phyloP scores from a whole-genome alignment of 495 filamentous ascomycete species.

The Podospora didyma region DNA sequence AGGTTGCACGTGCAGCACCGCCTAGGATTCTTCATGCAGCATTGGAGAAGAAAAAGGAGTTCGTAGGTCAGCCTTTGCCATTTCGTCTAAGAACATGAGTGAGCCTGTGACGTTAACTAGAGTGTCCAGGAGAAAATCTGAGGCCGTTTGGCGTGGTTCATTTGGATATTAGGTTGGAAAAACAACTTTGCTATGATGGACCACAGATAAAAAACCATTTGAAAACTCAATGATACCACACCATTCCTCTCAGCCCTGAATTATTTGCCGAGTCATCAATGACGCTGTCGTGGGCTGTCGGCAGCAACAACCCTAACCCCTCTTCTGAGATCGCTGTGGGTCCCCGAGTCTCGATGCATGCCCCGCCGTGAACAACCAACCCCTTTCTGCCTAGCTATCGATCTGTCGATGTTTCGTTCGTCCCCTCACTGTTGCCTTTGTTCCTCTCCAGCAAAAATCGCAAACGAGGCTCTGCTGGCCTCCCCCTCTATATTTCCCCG shows the following conservation, averaged over 20 bases:
- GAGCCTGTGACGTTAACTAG: no score
- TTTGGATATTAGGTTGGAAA: no score
- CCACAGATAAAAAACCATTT: no score
- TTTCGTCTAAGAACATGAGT: background rate
- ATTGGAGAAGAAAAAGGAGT: background rate
- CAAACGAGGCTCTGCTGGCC: no score
- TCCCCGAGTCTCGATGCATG: background rate
- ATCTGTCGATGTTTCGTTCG: background rate
- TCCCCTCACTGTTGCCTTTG: background rate
- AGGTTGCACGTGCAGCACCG: slow-evolving; percentile 24
- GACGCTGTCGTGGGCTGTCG: no score
- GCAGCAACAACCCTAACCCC: background rate
- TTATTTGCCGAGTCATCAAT: background rate
- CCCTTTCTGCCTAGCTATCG: background rate
- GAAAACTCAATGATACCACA: no score
- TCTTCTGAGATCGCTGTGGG: background rate
- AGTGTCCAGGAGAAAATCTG: no score
- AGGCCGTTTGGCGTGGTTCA: no score
- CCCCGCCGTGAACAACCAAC: background rate
- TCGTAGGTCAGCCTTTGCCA: background rate
- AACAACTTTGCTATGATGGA: no score
- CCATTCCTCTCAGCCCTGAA: background rate
- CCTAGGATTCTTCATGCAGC: slow-evolving; percentile 1
- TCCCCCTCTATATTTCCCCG: no score
- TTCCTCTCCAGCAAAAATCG: no score